These are phyloP conservation scores for Saccharomyces pastorianus DNA, from an alignment of 1,139 yeast species.

Conservation along the genomic window DNA sequence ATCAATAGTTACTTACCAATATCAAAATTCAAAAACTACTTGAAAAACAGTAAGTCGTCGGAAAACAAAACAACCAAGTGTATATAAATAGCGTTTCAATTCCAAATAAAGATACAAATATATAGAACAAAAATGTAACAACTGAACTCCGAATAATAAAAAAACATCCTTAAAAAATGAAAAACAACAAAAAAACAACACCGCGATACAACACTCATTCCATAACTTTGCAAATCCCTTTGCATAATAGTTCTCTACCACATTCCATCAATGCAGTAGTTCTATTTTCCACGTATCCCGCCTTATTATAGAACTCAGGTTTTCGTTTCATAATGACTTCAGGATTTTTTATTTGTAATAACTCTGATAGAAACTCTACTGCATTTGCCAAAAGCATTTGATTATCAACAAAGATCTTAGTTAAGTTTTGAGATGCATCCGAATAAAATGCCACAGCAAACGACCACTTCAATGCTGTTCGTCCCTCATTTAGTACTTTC, in stretches of 20 bases:
- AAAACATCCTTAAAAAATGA: neutral
- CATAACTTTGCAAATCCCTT: conserved; percentile 27
- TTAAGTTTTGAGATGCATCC: conserved; percentile 38
- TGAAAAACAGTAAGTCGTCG: neutral
- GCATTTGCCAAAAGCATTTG: conserved; percentile 65
- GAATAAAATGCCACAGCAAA: conserved; percentile 75
- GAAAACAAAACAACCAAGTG: neutral
- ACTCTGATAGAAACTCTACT: conserved; percentile 71
- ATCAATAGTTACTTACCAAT: neutral
- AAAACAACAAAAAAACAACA: neutral
- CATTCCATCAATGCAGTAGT: conserved; percentile 45
- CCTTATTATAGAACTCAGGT: conserved; percentile 42
- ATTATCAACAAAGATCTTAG: conserved; percentile 61
- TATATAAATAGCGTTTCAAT: neutral
- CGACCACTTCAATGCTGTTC: conserved; percentile 84
- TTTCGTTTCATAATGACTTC: conserved; percentile 43
- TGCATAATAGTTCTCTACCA: conserved; percentile 38
- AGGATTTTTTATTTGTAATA: conserved; percentile 57
- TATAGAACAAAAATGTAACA: conserved; percentile 1
- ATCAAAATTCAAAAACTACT: neutral
- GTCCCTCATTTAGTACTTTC: conserved; percentile 53
- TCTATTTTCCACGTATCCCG: conserved; percentile 41
- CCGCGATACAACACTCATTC: conserved; percentile 1
- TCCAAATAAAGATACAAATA: conserved; percentile 5
- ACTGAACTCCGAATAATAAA: conserved; percentile 1